A percentile compares a stretch with the other conserved stretches of the same genome.
Evolutionary conservation across 176 grass and related monocot genomes (phyloP).

Genomic region (Zea mays): Zm-B73-REFERENCE-NAM-5.0 NC_050101.1:99114501-99115000

Average conservation of each 20-base stretch:
- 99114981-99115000: slow-evolving; percentile 44
- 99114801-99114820: slow-evolving; percentile 7
- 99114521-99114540: too few relatives aligned
- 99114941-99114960: slow-evolving; percentile 37
- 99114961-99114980: slow-evolving; percentile 46
- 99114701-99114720: not conserved
- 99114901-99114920: slow-evolving; percentile 46
- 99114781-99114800: slow-evolving; percentile 10
- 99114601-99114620: not conserved
- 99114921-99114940: slow-evolving; percentile 34
- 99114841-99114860: not conserved
- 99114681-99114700: too few relatives aligned
- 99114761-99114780: slow-evolving; percentile 4
- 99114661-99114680: not conserved
- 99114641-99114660: not conserved
- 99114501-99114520: too few relatives aligned
- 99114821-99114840: not conserved
- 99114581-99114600: not conserved
- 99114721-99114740: not conserved
- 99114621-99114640: too few relatives aligned
- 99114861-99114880: not conserved
- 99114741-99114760: not conserved
- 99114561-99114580: not conserved
- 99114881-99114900: slow-evolving; percentile 47
- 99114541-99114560: not conserved